These are phyloP conservation scores for Claviceps quebecensis DNA, from an alignment of 2,329 filamentous ascomycete genomes.

Conservation along the genomic window DNA sequence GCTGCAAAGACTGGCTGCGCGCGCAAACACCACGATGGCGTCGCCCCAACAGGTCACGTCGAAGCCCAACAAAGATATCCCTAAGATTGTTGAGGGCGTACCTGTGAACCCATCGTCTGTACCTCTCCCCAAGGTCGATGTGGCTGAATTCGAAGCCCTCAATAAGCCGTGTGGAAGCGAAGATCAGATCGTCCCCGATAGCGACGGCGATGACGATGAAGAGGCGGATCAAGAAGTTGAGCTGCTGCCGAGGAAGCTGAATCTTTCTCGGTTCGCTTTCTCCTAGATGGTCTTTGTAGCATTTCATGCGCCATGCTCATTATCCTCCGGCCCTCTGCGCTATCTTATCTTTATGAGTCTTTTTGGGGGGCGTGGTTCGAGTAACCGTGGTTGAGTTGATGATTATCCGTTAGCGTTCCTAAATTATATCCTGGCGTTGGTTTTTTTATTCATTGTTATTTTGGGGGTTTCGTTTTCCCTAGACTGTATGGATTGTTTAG, in stretches of 20 bases:
- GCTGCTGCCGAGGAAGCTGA: conserved; percentile 20
- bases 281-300: conserved; percentile 9
- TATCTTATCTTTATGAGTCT: neutral
- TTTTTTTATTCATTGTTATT: neutral
- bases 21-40: conserved; percentile 20
- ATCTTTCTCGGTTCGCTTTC: conserved; percentile 36
- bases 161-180: conserved; percentile 38
- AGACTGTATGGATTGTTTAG: neutral
- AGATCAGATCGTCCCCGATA: conserved; percentile 40
- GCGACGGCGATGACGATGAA: conserved; percentile 33
- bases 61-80: conserved; percentile 13
- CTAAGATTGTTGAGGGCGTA: conserved; percentile 19
- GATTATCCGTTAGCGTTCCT: neutral
- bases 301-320: neutral
- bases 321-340: neutral
- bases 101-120: conserved; percentile 40
- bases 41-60: conserved; percentile 18
- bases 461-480: neutral
- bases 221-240: conserved; percentile 26
- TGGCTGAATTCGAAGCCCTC: conserved; percentile 38
- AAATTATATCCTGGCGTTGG: conserved; percentile 7
- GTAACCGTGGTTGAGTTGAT: too few species aligned
- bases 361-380: too few species aligned
- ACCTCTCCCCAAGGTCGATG: conserved; percentile 39
- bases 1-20: conserved; percentile 37